phyloP scores from a whole-genome alignment of 208 protist species.

The Polymyxa betae region DNA sequence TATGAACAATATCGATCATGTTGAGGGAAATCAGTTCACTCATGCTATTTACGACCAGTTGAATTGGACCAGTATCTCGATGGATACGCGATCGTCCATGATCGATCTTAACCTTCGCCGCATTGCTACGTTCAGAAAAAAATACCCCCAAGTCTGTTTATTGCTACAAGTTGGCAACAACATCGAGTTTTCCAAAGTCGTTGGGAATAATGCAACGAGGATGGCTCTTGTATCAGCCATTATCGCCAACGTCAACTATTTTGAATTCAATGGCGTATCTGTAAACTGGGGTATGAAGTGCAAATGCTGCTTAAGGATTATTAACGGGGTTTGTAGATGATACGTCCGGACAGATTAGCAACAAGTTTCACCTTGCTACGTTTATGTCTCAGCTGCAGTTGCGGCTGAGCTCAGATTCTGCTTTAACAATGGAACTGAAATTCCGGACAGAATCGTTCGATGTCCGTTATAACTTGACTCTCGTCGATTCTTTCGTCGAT shows the following conservation, averaged over 20 bases:
- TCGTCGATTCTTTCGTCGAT: too few species aligned
- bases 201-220: not conserved
- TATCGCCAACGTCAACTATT: not conserved
- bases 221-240: not conserved
- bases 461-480: too few species aligned
- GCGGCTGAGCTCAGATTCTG: too few species aligned
- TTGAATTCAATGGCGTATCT: not conserved
- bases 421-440: too few species aligned
- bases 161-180: not conserved
- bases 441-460: too few species aligned
- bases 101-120: not conserved
- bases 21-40: not conserved
- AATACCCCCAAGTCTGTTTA: not conserved
- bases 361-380: too few species aligned
- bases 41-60: not conserved
- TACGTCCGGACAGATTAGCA: too few species aligned
- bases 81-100: not conserved
- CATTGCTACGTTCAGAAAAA: not conserved
- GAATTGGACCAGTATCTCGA: not conserved
- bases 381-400: too few species aligned
- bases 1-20: not conserved
- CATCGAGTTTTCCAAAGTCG: not conserved
- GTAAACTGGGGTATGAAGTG: not conserved
- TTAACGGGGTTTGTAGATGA: too few species aligned
- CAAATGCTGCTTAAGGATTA: too few species aligned